A percentile compares a stretch with the other conserved stretches of the same genome.
Evolutionary conservation across 2,329 filamentous ascomycete species (phyloP).

Genomic region (Chaetomiaceae sp.): DNA sequence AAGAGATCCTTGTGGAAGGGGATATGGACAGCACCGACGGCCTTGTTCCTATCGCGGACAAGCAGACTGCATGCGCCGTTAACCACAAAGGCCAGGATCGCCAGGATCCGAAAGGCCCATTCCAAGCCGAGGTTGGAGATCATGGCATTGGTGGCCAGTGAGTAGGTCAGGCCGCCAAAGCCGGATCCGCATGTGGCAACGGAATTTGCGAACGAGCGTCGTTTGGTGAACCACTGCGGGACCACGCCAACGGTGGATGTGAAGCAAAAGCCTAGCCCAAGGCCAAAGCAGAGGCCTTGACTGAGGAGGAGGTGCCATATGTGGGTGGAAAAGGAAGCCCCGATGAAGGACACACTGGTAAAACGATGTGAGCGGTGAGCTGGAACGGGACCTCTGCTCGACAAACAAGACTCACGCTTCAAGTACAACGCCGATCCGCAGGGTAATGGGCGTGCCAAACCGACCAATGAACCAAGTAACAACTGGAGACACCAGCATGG

Average conservation of each 20-base stretch:
- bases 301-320: constrained; percentile 74
- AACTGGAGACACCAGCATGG: constrained; percentile 63
- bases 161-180: constrained; percentile 68
- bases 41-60: constrained; percentile 66
- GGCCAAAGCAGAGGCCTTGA: constrained; percentile 72
- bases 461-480: constrained; percentile 57
- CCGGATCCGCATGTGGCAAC: constrained; percentile 65
- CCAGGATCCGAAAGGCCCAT: constrained; percentile 64
- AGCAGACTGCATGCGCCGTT: constrained; percentile 60
- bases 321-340: constrained; percentile 61
- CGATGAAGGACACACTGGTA: constrained; percentile 55
- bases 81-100: constrained; percentile 57
- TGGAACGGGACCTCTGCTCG: no score
- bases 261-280: constrained; percentile 73
- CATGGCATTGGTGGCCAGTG: constrained; percentile 63
- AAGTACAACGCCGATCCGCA: constrained; percentile 60
- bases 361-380: no score
- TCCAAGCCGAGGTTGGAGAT: constrained; percentile 57
- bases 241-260: constrained; percentile 63
- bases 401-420: constrained; percentile 42
- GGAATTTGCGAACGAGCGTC: constrained; percentile 64
- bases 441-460: constrained; percentile 58
- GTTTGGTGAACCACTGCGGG: constrained; percentile 69
- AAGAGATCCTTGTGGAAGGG: constrained; percentile 63
- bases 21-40: constrained; percentile 60